Evolutionary conservation across 768 basidiomycete genomes (phyloP).

Genomic region (Naganishia friedmannii): DNA sequence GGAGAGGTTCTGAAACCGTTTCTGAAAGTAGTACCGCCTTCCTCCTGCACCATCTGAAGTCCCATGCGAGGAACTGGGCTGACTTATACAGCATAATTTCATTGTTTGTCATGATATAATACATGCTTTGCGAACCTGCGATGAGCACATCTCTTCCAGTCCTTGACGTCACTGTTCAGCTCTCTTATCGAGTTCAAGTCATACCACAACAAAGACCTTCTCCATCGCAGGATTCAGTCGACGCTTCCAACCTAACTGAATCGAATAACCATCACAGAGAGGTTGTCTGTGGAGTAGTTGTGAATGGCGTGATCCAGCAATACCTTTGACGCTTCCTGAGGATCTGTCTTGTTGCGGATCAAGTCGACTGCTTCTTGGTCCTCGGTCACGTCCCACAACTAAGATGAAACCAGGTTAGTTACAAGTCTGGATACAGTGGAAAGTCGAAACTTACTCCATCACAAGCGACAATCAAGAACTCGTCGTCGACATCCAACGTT

Average conservation of each 20-base stretch:
- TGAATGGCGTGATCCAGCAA: constrained; percentile 78
- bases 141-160: not conserved
- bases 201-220: not conserved
- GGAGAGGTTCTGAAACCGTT: too few species aligned
- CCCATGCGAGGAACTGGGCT: too few species aligned
- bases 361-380: constrained; percentile 90
- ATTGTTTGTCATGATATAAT: not conserved
- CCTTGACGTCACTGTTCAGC: not conserved
- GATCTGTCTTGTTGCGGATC: constrained; percentile 64
- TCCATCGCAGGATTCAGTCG: not conserved
- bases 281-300: constrained; percentile 90
- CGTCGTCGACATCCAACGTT: constrained; percentile 80
- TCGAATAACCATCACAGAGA: constrained; percentile 83
- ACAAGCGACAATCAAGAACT: constrained; percentile 91
- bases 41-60: too few species aligned
- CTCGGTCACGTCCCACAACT: constrained; percentile 95
- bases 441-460: constrained; percentile 72
- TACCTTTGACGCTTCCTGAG: constrained; percentile 73
- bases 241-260: constrained; percentile 55
- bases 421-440: not conserved
- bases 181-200: not conserved
- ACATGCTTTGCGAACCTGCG: not conserved
- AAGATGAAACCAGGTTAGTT: not conserved
- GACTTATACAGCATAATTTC: not conserved
- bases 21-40: too few species aligned